A percentile compares a stretch with the other conserved stretches of the same genome.
Conservation (phyloP, 345 rosid genomes). For the Eutrema japonicum region DNA sequence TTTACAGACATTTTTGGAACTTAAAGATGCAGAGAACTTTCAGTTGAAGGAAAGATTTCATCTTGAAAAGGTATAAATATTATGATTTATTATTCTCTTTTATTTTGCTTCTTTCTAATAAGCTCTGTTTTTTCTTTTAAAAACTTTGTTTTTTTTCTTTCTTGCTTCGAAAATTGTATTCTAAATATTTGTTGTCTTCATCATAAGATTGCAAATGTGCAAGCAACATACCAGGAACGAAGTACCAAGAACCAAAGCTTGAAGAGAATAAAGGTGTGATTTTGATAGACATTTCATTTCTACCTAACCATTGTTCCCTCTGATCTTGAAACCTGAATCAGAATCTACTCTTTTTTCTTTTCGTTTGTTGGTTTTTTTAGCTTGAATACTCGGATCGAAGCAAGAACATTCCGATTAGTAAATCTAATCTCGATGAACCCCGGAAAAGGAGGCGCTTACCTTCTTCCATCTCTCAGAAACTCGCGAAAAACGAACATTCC, state of each 20-base stretch:
- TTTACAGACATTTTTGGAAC: constrained; percentile 73
- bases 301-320: background rate
- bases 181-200: constrained; percentile 8
- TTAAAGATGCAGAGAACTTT: constrained; percentile 62
- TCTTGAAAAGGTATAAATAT: constrained; percentile 55
- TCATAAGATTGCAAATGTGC: constrained; percentile 68
- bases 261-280: constrained; percentile 79
- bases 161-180: background rate
- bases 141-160: too few relatives aligned
- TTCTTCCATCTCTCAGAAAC: background rate
- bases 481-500: constrained; percentile 29
- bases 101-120: background rate
- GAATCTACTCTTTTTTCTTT: background rate
- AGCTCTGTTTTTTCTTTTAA: background rate
- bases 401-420: constrained; percentile 7
- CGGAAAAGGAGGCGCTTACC: background rate
- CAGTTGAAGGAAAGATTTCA: constrained; percentile 61
- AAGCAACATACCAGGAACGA: constrained; percentile 54
- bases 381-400: constrained; percentile 47
- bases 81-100: constrained; percentile 6
- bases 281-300: background rate
- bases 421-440: constrained; percentile 1
- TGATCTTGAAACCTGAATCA: background rate
- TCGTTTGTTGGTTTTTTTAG: constrained; percentile 40
- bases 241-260: constrained; percentile 58